Base-by-base conservation (phyloP, 2,329 filamentous ascomycete genomes). In the Fusarium zealandicum region DNA sequence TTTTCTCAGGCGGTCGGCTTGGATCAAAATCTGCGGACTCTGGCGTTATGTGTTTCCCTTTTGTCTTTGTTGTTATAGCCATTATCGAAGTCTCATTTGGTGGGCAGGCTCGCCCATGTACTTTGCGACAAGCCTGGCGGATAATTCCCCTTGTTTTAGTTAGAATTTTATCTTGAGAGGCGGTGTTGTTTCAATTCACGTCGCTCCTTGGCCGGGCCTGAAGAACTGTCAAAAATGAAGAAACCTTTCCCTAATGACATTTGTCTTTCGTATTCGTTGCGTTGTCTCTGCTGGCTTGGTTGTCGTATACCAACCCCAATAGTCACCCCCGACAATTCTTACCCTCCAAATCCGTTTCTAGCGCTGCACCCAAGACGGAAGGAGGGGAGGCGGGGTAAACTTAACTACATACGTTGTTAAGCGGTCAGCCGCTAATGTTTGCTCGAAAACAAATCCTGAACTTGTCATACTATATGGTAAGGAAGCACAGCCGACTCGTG, bases 11-110 rank as follows among this genome's bases (percentile, higher is more conserved):
- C 65, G 65, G 66, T 57, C 59, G 64, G 61, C 54, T 70, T 70
- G 66, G 63, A 66, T 69, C 58, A 69, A 70, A 70, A 69, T 62
- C 58, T 67, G 57, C 55, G 69, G 69, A 69, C 43, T 59, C 54
- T 36, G 69, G 69, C 69, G 69, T 71, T 69, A 57, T 63, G 57
- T 68, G 51, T 62, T 46, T 54, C 51, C 55, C 55, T 61, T 61
- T 59, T 60, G 47, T 63, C 35, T 51, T 38, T 49, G 42, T 55
- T 59, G 45, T 46, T 51, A 37, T 53, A 54, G 61, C 51, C 33
- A 46, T 56, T 54, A 17, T 58, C 47, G 30, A 46, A 54, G 57
- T 54, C 49, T 66, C 45, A 52, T 52, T 30, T 50, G 33, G 48
- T 63, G 59, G 54, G 57, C 60, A 45, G 60, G 48, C 53, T 60